These are phyloP conservation scores for Alternaria infectoria DNA, from an alignment of 2,329 filamentous ascomycete genomes.

Conservation along the genomic window DNA sequence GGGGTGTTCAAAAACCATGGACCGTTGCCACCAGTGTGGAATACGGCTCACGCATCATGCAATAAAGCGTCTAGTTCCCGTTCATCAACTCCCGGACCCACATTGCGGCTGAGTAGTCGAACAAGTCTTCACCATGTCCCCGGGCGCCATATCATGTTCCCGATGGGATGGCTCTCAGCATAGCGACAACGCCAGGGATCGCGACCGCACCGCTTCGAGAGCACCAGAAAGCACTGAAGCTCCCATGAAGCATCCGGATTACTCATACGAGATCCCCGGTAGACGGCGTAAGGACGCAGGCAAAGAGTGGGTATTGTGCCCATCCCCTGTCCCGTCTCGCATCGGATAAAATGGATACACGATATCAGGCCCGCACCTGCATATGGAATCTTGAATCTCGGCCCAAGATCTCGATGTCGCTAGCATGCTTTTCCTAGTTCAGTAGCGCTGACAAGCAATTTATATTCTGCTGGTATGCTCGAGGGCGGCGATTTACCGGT, in stretches of 20 bases:
- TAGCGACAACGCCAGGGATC: neutral
- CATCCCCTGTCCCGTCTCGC: neutral
- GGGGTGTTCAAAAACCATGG: neutral
- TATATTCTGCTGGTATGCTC: neutral
- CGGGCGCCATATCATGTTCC: neutral
- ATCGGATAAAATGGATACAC: slow-evolving; percentile 7
- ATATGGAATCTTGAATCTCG: neutral
- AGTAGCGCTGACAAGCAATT: neutral
- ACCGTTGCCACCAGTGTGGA: neutral
- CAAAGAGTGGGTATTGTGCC: neutral
- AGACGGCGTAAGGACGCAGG: neutral
- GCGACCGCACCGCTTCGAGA: neutral
- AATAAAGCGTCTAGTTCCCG: neutral
- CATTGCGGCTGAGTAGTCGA: neutral
- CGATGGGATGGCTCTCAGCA: neutral
- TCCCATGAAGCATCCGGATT: neutral
- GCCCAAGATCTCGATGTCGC: slow-evolving; percentile 1
- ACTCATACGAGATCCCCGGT: neutral
- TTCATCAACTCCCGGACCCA: neutral
- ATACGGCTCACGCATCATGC: neutral
- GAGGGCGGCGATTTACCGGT: neutral
- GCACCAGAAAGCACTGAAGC: neutral
- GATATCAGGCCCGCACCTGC: neutral
- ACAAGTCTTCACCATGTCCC: neutral
- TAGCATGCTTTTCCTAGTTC: slow-evolving; percentile 1